Percentiles rank a stretch among this genome's conserved stretches.
Evolutionary conservation across 441 rosid genomes (phyloP).

Genomic region (Corymbia calophylla): DNA sequence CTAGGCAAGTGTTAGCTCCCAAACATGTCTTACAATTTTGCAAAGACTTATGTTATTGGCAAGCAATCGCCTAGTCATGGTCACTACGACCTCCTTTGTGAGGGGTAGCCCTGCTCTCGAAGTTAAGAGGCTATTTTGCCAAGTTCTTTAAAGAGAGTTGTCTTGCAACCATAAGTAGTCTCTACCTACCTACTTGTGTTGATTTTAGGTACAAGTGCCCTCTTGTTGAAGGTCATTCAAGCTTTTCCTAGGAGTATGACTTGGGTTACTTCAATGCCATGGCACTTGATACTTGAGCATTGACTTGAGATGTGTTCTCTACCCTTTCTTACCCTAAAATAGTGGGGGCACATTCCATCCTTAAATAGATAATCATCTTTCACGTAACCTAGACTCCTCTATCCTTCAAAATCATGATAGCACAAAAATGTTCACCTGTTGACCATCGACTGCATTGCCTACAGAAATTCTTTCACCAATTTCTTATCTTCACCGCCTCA

Average conservation of each 20-base stretch:
- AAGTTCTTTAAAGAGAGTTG: background rate
- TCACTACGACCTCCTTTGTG: background rate
- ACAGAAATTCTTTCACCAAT: background rate
- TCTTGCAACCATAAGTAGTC: background rate
- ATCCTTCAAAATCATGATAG: background rate
- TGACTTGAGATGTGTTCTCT: background rate
- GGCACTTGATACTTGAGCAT: background rate
- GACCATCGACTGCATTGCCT: background rate
- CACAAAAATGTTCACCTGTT: background rate
- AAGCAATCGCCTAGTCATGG: background rate
- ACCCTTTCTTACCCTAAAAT: background rate
- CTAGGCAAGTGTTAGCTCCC: background rate
- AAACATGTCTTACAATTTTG: background rate
- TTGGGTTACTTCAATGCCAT: background rate
- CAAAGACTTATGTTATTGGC: background rate
- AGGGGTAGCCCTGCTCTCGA: background rate
- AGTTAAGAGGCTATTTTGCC: background rate
- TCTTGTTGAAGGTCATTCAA: background rate
- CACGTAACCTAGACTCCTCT: background rate
- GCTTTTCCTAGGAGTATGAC: background rate
- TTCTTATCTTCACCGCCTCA: background rate
- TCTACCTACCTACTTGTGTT: background rate
- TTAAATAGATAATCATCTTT: background rate
- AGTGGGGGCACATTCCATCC: background rate
- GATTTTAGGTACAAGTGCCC: background rate